phyloP scores from a whole-genome alignment of 2,329 filamentous ascomycete species.

The Aspergillus transmontanensis region DNA sequence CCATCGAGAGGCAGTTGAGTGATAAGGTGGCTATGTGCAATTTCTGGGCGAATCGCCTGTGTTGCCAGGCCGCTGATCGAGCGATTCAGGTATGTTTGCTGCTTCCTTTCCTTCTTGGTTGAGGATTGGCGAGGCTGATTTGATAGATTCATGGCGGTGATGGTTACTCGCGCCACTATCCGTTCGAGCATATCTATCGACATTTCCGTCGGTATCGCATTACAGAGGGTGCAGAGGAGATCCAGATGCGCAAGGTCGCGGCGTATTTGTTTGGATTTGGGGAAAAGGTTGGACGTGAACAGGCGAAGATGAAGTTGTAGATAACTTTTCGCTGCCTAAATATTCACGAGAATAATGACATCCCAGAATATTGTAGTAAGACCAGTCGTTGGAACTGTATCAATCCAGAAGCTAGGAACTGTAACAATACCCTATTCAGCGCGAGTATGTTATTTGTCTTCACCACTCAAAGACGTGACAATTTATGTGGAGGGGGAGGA shows the following conservation, averaged over 20 bases:
- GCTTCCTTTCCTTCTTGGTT: neutral
- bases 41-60: neutral
- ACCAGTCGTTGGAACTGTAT: too few relatives aligned
- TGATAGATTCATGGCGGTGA: neutral
- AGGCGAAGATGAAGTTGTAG: neutral
- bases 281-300: neutral
- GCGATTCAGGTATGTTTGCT: neutral
- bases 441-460: too few relatives aligned
- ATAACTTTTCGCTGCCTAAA: too few relatives aligned
- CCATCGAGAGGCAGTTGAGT: neutral
- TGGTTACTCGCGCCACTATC: neutral
- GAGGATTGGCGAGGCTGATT: neutral
- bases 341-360: too few relatives aligned
- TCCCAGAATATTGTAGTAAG: too few relatives aligned
- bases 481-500: too few relatives aligned
- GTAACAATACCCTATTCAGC: too few relatives aligned
- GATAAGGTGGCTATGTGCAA: neutral
- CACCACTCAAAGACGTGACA: too few relatives aligned
- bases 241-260: neutral
- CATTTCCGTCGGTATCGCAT: neutral
- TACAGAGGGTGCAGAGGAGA: neutral
- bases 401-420: too few relatives aligned
- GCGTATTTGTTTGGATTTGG: neutral
- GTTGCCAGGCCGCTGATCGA: neutral
- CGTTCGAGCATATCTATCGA: neutral